Evolutionary conservation across 805 yeast genomes (phyloP).

Genomic region (Groenewaldozyma tartarivorans): DNA sequence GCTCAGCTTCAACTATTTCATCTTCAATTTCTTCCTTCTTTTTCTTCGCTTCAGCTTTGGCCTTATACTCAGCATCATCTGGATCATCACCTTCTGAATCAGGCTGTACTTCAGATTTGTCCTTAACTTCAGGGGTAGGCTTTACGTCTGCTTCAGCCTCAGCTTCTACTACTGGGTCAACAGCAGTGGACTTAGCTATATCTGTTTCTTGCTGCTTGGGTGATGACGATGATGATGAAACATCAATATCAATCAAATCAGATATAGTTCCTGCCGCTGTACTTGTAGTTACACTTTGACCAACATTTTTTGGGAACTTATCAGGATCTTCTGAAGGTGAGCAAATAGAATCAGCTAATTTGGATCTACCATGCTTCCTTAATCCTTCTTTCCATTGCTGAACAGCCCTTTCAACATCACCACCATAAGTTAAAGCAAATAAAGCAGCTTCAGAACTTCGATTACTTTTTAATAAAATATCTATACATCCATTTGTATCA

Average conservation of each 20-base stretch:
- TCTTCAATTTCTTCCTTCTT: conserved; percentile 12
- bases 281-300: conserved; percentile 16
- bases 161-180: conserved; percentile 20
- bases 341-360: conserved; percentile 54
- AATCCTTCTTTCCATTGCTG: conserved; percentile 61
- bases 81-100: conserved; percentile 14
- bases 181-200: conserved; percentile 20
- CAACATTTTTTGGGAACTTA: conserved; percentile 27
- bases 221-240: background rate
- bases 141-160: conserved; percentile 15
- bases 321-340: conserved; percentile 31
- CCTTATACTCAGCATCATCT: background rate
- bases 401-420: conserved; percentile 39
- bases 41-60: conserved; percentile 16
- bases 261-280: conserved; percentile 15
- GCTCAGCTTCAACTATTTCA: background rate
- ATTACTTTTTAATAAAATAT: conserved; percentile 55
- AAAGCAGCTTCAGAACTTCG: conserved; percentile 80
- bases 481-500: conserved; percentile 52
- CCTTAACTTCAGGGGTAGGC: conserved; percentile 14
- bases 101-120: conserved; percentile 17
- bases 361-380: conserved; percentile 38
- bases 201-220: conserved; percentile 12
- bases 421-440: conserved; percentile 64
- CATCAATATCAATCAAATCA: conserved; percentile 33